Conservation (phyloP, 148 eudicot genomes). For the Polygonum aviculare region DNA sequence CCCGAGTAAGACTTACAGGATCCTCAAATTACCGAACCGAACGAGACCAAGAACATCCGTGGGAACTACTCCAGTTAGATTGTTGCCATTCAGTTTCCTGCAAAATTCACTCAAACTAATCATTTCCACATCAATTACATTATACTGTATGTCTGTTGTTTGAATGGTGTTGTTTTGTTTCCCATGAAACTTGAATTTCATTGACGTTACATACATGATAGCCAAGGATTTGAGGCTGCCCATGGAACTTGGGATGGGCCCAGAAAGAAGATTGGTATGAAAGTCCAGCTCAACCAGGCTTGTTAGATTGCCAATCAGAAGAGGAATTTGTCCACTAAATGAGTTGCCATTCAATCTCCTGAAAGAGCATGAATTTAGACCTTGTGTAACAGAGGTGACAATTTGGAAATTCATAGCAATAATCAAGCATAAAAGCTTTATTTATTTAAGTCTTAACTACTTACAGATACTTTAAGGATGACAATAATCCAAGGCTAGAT, state of each 20-base stretch:
- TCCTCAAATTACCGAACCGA: background rate
- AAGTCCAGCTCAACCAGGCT: background rate
- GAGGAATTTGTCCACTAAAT: background rate
- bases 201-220: background rate
- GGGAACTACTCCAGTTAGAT: background rate
- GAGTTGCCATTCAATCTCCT: background rate
- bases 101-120: background rate
- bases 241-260: background rate
- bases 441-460: background rate
- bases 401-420: background rate
- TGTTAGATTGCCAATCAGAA: background rate
- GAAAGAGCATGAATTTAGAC: background rate
- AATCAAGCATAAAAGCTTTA: background rate
- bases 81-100: background rate
- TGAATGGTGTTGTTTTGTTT: background rate
- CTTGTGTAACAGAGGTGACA: background rate
- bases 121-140: background rate
- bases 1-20: background rate
- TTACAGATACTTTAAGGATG: background rate
- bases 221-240: slow-evolving; percentile 1
- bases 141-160: background rate
- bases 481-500: background rate
- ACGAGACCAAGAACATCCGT: background rate
- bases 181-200: no score
- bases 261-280: background rate